Evolutionary conservation across 768 basidiomycete species (phyloP), one percentile per base, ranked within the genome.

Genomic region (Nidularia sp.): DNA sequence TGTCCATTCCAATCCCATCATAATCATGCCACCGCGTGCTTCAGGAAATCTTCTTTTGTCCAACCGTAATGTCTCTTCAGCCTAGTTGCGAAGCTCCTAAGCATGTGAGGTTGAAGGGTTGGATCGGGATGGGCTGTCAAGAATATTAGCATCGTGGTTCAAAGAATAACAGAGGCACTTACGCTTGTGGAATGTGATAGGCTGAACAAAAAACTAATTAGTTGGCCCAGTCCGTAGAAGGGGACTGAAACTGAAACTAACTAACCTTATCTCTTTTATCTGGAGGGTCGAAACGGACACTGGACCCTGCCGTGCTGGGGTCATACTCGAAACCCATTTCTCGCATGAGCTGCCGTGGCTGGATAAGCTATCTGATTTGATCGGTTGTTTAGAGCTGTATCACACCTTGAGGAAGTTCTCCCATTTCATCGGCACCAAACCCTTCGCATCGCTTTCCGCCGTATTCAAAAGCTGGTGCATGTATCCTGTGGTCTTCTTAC

Each of bases 171-270:
- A 48, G 54, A 8, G 53, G 13, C 18, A 62, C 74, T 59, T 64
- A 88, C 88, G 88, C 66, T 82, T 90, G 62, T 92, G 89, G 66
- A 92, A 81, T 2, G 78, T 83, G 57, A 92, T 88, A 1, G 88
- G 74, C 83, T 88, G 39, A 5, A 50, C 1, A 48, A 53, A 53
- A 6, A 18, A 43, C 31, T 36, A 48, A 22, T 47, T 42, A 29
- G 4, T 29, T 29, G 33, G 10, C 45, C 36, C 52, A 34, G 10
- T 32, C 35, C 47, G 42, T 31, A 45, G 29, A 31, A 31, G 35
- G 39, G 12, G 6, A 15, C 33, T 25, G 5, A n/a, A n/a, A 25
- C 10, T 8, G 43, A 48, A 15, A 13, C 25, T n/a, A 3, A 60
- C 73, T 44, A 48, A 75, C 74, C 55, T 60, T 60, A 55, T 76